phyloP scores from a whole-genome alignment of 1,139 yeast species.

The Candida sp. region DNA sequence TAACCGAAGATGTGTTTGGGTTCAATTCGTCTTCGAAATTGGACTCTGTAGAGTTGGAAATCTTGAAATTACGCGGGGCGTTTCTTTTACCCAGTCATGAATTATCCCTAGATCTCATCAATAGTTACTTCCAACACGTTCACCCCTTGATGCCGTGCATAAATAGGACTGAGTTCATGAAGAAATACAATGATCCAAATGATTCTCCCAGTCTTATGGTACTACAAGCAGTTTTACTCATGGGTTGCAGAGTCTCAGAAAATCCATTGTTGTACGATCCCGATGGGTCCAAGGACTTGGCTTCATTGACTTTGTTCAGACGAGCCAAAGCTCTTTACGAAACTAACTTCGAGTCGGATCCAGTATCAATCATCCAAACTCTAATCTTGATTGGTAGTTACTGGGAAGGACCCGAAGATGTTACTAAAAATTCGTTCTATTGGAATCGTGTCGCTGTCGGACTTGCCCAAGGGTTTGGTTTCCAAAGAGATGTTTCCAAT shows the following conservation, averaged over 20 bases:
- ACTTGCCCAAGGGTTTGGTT: constrained; percentile 77
- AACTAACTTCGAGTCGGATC: constrained; percentile 69
- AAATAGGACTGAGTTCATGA: constrained; percentile 61
- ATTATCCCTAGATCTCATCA: constrained; percentile 59
- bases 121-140: constrained; percentile 61
- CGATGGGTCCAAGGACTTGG: constrained; percentile 53
- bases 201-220: constrained; percentile 69
- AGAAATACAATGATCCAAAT: constrained; percentile 50
- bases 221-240: constrained; percentile 64
- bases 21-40: constrained; percentile 31
- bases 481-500: constrained; percentile 53
- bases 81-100: constrained; percentile 63
- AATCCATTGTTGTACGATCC: constrained; percentile 57
- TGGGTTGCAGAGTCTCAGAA: constrained; percentile 63
- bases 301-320: constrained; percentile 65
- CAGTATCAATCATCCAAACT: constrained; percentile 63
- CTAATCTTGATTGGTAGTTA: constrained; percentile 64
- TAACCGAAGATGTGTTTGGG: constrained; percentile 41
- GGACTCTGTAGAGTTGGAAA: constrained; percentile 67
- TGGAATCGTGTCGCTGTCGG: constrained; percentile 77
- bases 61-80: constrained; percentile 68
- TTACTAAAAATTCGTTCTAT: constrained; percentile 68
- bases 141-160: constrained; percentile 75
- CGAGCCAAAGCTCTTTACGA: constrained; percentile 79
- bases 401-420: constrained; percentile 81